Base-by-base conservation (phyloP, 1,139 yeast species). In the Saccharomyces pastorianus region DNA sequence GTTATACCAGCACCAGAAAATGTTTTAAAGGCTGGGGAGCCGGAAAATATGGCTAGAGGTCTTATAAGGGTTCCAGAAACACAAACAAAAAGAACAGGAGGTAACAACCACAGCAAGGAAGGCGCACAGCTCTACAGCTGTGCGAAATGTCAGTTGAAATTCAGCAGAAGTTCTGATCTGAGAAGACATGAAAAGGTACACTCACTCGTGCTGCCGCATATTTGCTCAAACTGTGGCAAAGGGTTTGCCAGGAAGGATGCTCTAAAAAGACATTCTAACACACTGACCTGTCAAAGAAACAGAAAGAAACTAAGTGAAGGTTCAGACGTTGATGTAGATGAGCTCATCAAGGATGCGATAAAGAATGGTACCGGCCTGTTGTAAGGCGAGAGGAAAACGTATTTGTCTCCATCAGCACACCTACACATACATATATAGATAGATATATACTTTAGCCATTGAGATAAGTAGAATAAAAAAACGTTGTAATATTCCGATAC, bases 181-280 rank as follows among this genome's bases (percentile, higher is more conserved):
- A 61, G 65, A 51, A 62, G 71, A 48, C 71, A 67, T 52, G 70
- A 65, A 50, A 65, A 65, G 53, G 63, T 64, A 6, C 71, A 67
- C 54, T 47, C 64, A 25, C 61, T 66, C 27, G 63, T 65, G 4
- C 53, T 65, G 49, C 69, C 70, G 27, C 61, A 86, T 64, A 82
- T 85, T 52, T 87, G 95, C 69, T 81, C 83, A 9, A 72, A 75
- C 32, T 87, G 95, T 72, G 88, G 88, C 32, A 86, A 86, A 64
- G 91, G 93, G 0, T 87, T 87, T 74, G 93, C 93, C 2, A 71
- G 95, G 47, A 85, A 85, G 64, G 95, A 87, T 70, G 95, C 95
- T 0, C 72, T 87, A 60, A 85, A 84, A 66, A 73, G 93, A 61
- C 95, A 83, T 68, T 76, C 76, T 59, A 87, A 84, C 52, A 86